Evolutionary conservation across 2,329 filamentous ascomycete genomes (phyloP).

Genomic region (Metarhizium robertsii): DNA sequence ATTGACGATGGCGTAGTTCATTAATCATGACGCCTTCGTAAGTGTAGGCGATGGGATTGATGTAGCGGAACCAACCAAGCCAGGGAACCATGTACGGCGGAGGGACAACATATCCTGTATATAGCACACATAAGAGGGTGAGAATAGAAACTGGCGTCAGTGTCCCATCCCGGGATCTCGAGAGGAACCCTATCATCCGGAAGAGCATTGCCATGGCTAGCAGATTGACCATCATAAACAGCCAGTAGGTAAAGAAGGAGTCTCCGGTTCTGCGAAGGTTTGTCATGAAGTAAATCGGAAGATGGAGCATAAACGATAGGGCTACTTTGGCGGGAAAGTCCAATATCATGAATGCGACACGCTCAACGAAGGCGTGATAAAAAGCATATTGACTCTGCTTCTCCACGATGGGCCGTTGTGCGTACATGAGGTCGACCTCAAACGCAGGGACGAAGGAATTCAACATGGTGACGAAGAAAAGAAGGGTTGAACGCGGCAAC

Average conservation of each 20-base stretch:
- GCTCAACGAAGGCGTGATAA: constrained; percentile 81
- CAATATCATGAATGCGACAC: constrained; percentile 72
- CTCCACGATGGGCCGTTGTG: constrained; percentile 83
- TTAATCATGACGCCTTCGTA: constrained; percentile 77
- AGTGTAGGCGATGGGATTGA: constrained; percentile 68
- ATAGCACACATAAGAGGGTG: constrained; percentile 57
- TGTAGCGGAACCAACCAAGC: constrained; percentile 74
- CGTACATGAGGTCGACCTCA: constrained; percentile 66
- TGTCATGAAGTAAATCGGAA: constrained; percentile 74
- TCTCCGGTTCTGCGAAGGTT: constrained; percentile 62
- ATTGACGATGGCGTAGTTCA: constrained; percentile 62
- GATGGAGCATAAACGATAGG: constrained; percentile 66
- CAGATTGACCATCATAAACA: constrained; percentile 71
- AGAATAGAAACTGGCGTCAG: constrained; percentile 49
- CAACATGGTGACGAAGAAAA: constrained; percentile 81
- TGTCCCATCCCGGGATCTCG: constrained; percentile 56
- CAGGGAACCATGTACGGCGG: constrained; percentile 64
- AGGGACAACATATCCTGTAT: constrained; percentile 59
- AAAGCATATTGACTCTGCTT: constrained; percentile 83
- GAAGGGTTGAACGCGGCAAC: constrained; percentile 64
- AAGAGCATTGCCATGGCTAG: constrained; percentile 78
- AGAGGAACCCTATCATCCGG: constrained; percentile 67
- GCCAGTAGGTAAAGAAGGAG: constrained; percentile 56
- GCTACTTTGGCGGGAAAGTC: constrained; percentile 69
- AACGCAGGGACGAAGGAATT: constrained; percentile 74